phyloP scores from a whole-genome alignment of 805 yeast species.

The Saturnispora hagleri region DNA sequence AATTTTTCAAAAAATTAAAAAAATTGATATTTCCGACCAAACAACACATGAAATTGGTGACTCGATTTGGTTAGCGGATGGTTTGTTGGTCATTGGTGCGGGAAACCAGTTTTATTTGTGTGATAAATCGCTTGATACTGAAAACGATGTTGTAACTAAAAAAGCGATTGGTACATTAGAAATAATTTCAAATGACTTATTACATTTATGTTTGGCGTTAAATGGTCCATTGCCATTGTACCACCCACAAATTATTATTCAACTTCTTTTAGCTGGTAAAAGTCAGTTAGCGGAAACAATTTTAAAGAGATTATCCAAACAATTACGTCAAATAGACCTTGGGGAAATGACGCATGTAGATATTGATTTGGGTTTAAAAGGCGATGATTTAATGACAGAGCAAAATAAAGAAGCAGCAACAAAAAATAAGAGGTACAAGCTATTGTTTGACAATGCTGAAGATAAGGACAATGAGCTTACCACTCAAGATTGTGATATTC shows the following conservation, averaged over 20 bases:
- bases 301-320: slow-evolving; percentile 42
- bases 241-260: slow-evolving; percentile 84
- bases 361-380: slow-evolving; percentile 18
- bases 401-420: not conserved
- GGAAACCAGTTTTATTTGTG: slow-evolving; percentile 86
- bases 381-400: not conserved
- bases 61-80: slow-evolving; percentile 76
- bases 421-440: not conserved
- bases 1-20: slow-evolving; percentile 66
- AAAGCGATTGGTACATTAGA: slow-evolving; percentile 50
- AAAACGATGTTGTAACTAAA: slow-evolving; percentile 39
- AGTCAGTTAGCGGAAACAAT: slow-evolving; percentile 46
- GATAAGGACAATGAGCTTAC: slow-evolving; percentile 17
- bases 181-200: slow-evolving; percentile 46
- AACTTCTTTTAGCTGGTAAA: slow-evolving; percentile 57
- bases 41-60: slow-evolving; percentile 84
- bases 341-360: slow-evolving; percentile 18
- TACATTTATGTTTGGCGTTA: slow-evolving; percentile 63
- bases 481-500: slow-evolving; percentile 28
- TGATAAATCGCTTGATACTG: slow-evolving; percentile 54
- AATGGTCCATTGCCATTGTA: slow-evolving; percentile 87
- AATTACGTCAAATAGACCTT: slow-evolving; percentile 46
- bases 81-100: slow-evolving; percentile 71
- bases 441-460: not conserved
- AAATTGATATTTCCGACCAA: slow-evolving; percentile 57